These are phyloP conservation scores for Fusarium zealandicum DNA, from an alignment of 2,329 filamentous ascomycete genomes.

Conservation along the genomic window DNA sequence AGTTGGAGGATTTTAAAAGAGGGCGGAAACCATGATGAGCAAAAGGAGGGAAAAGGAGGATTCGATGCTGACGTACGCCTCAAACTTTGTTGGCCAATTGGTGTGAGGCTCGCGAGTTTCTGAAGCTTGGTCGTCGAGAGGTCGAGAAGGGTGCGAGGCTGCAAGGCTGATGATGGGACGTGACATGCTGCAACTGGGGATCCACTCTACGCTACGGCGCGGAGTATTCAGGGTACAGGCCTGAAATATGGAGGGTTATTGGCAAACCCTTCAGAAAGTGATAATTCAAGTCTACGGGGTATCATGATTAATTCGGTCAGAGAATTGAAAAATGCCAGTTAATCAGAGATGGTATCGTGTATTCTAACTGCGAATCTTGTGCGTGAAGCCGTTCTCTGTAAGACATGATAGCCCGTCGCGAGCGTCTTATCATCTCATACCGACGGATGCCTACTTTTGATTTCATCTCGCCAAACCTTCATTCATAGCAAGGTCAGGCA, in stretches of 20 bases:
- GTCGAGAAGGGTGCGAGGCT: constrained; percentile 45
- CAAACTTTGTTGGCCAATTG: constrained; percentile 39
- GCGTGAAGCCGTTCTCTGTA: too few species aligned
- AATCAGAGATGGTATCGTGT: too few species aligned
- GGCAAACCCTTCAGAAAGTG: neutral
- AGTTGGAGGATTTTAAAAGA: constrained; percentile 12
- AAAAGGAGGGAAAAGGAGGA: constrained; percentile 6
- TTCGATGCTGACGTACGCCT: constrained; percentile 15
- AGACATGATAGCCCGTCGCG: too few species aligned
- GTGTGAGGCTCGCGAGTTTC: constrained; percentile 27
- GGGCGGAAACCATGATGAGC: constrained; percentile 29
- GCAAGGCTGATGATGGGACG: constrained; percentile 45
- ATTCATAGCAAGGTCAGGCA: too few species aligned
- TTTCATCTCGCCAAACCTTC: too few species aligned
- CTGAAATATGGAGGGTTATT: neutral
- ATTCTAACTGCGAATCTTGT: too few species aligned
- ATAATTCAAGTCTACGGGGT: too few species aligned
- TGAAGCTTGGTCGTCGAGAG: constrained; percentile 35
- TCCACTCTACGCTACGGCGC: constrained; percentile 26
- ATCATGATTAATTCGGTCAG: too few species aligned
- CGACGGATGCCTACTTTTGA: too few species aligned
- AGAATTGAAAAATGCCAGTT: too few species aligned
- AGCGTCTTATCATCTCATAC: too few species aligned
- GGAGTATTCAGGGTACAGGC: neutral
- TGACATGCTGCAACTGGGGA: constrained; percentile 28